phyloP scores from a whole-genome alignment of 257 asterid genomes.

The Eucommia ulmoides region DNA sequence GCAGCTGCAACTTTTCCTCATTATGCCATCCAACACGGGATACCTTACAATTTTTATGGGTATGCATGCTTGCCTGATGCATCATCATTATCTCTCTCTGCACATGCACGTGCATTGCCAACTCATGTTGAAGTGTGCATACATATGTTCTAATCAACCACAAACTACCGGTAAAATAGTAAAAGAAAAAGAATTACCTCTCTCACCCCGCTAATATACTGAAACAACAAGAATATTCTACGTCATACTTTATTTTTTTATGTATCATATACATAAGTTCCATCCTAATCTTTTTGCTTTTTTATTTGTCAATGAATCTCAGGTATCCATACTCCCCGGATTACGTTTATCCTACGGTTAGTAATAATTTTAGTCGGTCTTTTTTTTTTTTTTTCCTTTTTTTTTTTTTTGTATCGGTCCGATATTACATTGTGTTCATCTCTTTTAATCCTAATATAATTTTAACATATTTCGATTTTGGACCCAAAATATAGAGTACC shows the following conservation, averaged over 20 bases:
- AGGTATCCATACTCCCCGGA: constrained; percentile 87
- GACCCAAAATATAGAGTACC: too few species aligned
- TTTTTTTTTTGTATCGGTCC: neutral
- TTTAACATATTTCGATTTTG: too few species aligned
- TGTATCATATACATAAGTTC: neutral
- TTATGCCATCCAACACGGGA: constrained; percentile 88
- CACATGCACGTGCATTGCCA: constrained; percentile 54
- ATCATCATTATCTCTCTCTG: neutral
- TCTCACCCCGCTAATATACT: too few species aligned
- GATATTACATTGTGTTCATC: neutral
- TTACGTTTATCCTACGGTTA: constrained; percentile 73
- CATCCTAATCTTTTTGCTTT: too few species aligned
- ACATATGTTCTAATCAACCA: constrained; percentile 23
- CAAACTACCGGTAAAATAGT: too few species aligned
- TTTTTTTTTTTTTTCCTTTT: neutral
- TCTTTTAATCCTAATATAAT: neutral
- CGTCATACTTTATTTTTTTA: neutral
- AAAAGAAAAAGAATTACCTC: too few species aligned
- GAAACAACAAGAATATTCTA: too few species aligned
- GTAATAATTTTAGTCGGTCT: constrained; percentile 15
- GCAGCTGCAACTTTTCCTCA: constrained; percentile 77
- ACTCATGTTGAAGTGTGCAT: constrained; percentile 23
- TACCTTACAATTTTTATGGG: constrained; percentile 94
- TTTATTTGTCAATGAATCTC: too few species aligned
- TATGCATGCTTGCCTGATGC: constrained; percentile 12